Evolutionary conservation across 2,329 filamentous ascomycete species (phyloP).

Genomic region (Colletotrichum spinosum): DNA sequence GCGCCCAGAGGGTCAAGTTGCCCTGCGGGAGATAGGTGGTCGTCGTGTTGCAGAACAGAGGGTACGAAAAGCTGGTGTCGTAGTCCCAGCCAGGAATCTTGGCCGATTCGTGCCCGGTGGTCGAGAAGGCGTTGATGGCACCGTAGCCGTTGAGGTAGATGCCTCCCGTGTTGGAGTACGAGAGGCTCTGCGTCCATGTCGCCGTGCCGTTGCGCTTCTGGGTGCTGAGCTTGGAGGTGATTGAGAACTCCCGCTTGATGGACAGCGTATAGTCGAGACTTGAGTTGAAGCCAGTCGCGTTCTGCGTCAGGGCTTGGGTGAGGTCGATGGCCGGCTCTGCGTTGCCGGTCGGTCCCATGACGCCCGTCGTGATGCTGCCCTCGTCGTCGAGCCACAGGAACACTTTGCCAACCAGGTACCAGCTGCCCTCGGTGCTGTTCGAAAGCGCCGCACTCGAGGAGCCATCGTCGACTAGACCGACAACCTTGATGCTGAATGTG

Average conservation of each 20-base stretch:
- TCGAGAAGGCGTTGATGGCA: slow-evolving; percentile 43
- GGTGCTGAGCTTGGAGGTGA: slow-evolving; percentile 64
- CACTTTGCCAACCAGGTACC: slow-evolving; percentile 83
- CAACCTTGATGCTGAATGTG: slow-evolving; percentile 75
- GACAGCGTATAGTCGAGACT: slow-evolving; percentile 69
- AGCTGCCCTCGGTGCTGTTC: slow-evolving; percentile 70
- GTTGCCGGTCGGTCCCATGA: slow-evolving; percentile 44
- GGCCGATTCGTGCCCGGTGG: slow-evolving; percentile 46
- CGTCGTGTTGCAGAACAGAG: slow-evolving; percentile 66
- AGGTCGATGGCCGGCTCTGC: slow-evolving; percentile 59
- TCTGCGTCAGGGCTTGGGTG: slow-evolving; percentile 58
- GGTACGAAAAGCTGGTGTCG: slow-evolving; percentile 65
- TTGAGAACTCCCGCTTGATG: slow-evolving; percentile 65
- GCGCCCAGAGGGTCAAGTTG: slow-evolving; percentile 58
- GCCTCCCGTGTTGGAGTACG: slow-evolving; percentile 65
- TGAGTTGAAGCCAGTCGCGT: slow-evolving; percentile 66
- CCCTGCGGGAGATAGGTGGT: slow-evolving; percentile 55
- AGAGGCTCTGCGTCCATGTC: slow-evolving; percentile 68
- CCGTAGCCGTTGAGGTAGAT: slow-evolving; percentile 40
- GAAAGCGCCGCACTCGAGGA: slow-evolving; percentile 58
- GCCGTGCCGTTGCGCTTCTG: slow-evolving; percentile 54
- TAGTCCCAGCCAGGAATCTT: slow-evolving; percentile 41
- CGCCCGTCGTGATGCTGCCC: slow-evolving; percentile 64
- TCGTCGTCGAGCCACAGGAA: slow-evolving; percentile 76
- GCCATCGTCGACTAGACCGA: slow-evolving; percentile 71